phyloP scores from a whole-genome alignment of 352 stramenopile genomes.

The Pythium myriotylum region DNA sequence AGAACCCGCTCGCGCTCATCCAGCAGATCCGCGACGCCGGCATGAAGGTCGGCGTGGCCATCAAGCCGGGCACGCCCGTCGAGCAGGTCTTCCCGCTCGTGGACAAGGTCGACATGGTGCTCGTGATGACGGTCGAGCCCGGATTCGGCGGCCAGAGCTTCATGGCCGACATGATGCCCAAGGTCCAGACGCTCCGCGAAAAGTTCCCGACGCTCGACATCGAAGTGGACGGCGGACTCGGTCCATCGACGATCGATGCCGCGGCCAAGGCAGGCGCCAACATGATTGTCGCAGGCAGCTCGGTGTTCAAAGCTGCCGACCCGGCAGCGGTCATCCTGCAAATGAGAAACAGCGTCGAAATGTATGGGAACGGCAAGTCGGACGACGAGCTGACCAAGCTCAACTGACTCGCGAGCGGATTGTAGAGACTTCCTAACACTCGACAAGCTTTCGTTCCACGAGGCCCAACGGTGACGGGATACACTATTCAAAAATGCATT shows the following conservation, averaged over 20 bases:
- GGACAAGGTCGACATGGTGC: slow-evolving; percentile 93
- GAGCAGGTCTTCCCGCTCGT: slow-evolving; percentile 85
- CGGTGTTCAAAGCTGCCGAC: slow-evolving; percentile 89
- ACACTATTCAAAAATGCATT: slow-evolving; percentile 12
- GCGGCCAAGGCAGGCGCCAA: slow-evolving; percentile 95
- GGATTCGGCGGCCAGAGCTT: slow-evolving; percentile 97
- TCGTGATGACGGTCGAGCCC: slow-evolving; percentile 99
- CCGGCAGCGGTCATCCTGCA: slow-evolving; percentile 71
- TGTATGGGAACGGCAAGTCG: slow-evolving; percentile 72
- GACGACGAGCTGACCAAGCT: slow-evolving; percentile 61
- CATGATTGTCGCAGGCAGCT: slow-evolving; percentile 96
- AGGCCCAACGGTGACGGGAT: background rate
- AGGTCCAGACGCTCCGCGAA: slow-evolving; percentile 88
- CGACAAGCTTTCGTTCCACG: too few relatives aligned
- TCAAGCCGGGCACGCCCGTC: slow-evolving; percentile 95
- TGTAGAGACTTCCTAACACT: too few relatives aligned
- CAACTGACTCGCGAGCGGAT: background rate
- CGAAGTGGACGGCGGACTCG: slow-evolving; percentile 96
- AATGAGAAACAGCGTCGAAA: slow-evolving; percentile 86
- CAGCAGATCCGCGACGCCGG: slow-evolving; percentile 80
- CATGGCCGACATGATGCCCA: slow-evolving; percentile 96
- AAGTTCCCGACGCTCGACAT: slow-evolving; percentile 96
- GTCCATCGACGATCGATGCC: slow-evolving; percentile 92
- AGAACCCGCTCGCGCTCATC: slow-evolving; percentile 73
- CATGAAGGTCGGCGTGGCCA: slow-evolving; percentile 96